phyloP scores from a whole-genome alignment of 192 early-diverging fungal genomes.

The Backusella macrospora region DNA sequence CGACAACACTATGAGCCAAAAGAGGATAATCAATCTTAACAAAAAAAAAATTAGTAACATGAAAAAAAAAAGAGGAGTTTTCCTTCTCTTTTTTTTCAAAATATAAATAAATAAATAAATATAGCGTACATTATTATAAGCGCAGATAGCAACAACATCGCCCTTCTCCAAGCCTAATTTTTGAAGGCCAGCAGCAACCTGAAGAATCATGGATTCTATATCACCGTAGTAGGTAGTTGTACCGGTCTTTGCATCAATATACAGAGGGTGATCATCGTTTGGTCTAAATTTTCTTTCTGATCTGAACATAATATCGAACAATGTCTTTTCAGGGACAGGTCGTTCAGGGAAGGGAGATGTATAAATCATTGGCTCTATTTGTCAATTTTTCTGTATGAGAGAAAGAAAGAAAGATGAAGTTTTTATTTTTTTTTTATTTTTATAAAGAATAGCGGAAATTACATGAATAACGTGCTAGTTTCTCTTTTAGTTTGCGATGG shows the following conservation, averaged over 20 bases:
- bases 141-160: constrained; percentile 66
- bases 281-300: constrained; percentile 1
- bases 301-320: constrained; percentile 4
- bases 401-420: background rate
- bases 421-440: background rate
- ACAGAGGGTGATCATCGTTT: background rate
- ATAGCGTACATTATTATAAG: constrained; percentile 67
- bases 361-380: constrained; percentile 1
- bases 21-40: constrained; percentile 57
- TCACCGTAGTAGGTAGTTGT: constrained; percentile 41
- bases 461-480: constrained; percentile 14
- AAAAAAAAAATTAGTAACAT: no score
- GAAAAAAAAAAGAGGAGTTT: no score
- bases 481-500: background rate
- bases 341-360: background rate
- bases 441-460: background rate
- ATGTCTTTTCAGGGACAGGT: background rate
- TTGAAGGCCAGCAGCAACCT: constrained; percentile 52
- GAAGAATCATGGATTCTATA: constrained; percentile 8
- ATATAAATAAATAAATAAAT: background rate
- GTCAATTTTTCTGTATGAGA: background rate
- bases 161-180: constrained; percentile 62
- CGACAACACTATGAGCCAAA: constrained; percentile 62
- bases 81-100: no score
- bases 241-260: constrained; percentile 41